Percentiles rank a stretch among this genome's conserved stretches.
Conservation (phyloP, 805 yeast species). For the Myxozyma monticola region DNA sequence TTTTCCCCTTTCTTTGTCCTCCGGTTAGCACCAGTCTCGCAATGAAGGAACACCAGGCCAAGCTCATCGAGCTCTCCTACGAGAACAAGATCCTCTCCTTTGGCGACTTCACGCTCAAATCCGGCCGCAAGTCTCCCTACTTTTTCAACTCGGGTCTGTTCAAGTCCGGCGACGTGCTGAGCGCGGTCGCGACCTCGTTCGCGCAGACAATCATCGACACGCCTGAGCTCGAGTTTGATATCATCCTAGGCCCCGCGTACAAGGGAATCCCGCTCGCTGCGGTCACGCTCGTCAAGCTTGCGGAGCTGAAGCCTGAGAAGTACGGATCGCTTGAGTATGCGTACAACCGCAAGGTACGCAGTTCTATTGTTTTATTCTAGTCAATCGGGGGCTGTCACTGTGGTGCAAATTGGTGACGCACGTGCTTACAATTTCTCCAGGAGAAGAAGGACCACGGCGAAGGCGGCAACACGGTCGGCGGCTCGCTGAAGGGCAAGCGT, state of each 20-base stretch:
- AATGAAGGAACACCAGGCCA: slow-evolving; percentile 31
- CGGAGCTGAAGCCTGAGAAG: slow-evolving; percentile 74
- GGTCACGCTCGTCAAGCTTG: slow-evolving; percentile 84
- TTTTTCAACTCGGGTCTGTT: slow-evolving; percentile 93
- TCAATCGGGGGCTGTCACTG: background rate
- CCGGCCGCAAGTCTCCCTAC: slow-evolving; percentile 93
- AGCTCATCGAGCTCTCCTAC: slow-evolving; percentile 78
- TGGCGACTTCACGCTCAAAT: slow-evolving; percentile 85
- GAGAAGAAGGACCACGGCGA: slow-evolving; percentile 98
- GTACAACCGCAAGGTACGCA: slow-evolving; percentile 76
- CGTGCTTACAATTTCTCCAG: slow-evolving; percentile 9
- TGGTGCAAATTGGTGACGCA: background rate
- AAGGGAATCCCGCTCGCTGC: slow-evolving; percentile 97
- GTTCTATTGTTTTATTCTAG: background rate
- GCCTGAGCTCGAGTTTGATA: slow-evolving; percentile 80
- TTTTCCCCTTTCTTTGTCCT: too few relatives aligned
- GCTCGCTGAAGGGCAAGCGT: slow-evolving; percentile 65
- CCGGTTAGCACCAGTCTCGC: too few relatives aligned
- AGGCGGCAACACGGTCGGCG: slow-evolving; percentile 94
- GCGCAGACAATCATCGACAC: slow-evolving; percentile 77
- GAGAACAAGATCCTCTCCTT: slow-evolving; percentile 80
- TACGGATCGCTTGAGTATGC: slow-evolving; percentile 77
- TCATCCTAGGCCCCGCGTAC: slow-evolving; percentile 95
- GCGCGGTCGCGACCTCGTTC: slow-evolving; percentile 82
- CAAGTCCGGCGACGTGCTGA: slow-evolving; percentile 73